Evolutionary conservation across 495 filamentous ascomycete genomes (phyloP), one percentile per base, ranked within the genome.

Genomic region (Aspergillus sclerotiicarbonarius): DNA sequence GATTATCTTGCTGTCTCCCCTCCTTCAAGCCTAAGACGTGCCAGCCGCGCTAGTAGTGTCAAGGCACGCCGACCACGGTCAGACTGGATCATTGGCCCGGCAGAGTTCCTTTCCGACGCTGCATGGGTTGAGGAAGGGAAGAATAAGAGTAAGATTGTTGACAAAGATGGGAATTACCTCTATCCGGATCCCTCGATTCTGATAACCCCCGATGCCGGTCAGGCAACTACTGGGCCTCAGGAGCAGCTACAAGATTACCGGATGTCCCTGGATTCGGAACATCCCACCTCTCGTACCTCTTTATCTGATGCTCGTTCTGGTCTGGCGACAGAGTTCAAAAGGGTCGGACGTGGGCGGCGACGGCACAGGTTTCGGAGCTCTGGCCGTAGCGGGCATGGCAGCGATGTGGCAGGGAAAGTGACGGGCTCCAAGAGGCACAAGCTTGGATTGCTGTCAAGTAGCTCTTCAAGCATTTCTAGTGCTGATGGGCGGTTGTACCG

Each of bases 61-160:
- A 88, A 87, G 55, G 70, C 81, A 1, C 84, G 81, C 62, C 77
- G 90, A 44, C 83, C 84, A 8, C 81, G 86, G 33, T 81, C 87
- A n/a, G 91, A 93, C 58, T 96, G 92, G 92, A 78, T 77, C 3
- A 83, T 89, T 9, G 82, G 84, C 41, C 88, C 91, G 0, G 84
- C 86, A 46, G 92, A 96, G 61, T 81, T 95, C 63, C 73, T 97
- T 19, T 90, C 91, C 1, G 92, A 97, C 72, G 78, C 85, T 10
- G 87, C 88, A 57, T 97, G 92, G 92, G 75, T 91, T 44, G 88
- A 95, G 68, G 86, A 90, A 57, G 83, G 78, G 20, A 74, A 83
- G 51, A 89, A 96, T 66, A 91, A 90, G 65, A 80, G 74, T 48
- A 76, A 88, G 10, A 83, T 95, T 21, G 87, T 93, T 59, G 87